Conservation (phyloP, 1,139 yeast species). For the Yamadazyma trypodendri region DNA sequence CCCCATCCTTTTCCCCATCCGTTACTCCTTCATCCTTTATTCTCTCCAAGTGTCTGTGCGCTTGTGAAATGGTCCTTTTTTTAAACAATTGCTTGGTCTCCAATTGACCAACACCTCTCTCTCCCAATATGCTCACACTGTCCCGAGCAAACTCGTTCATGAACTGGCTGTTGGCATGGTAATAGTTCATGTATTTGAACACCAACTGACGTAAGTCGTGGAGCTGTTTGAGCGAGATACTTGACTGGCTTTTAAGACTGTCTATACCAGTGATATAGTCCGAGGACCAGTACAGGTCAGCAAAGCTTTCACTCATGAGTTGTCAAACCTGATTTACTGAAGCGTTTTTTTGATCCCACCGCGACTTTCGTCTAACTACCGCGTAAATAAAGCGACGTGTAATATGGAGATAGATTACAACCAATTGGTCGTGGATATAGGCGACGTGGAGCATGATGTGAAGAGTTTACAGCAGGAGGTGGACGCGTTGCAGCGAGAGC, state of each 20-base stretch:
- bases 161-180: slow-evolving; percentile 37
- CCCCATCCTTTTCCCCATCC: not conserved
- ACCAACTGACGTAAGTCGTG: slow-evolving; percentile 44
- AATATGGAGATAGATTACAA: not conserved
- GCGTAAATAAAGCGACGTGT: no score
- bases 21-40: slow-evolving; percentile 1
- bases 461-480: slow-evolving; percentile 17
- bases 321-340: not conserved
- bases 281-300: slow-evolving; percentile 39
- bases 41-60: slow-evolving; percentile 8
- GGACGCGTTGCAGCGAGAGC: slow-evolving; percentile 13
- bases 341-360: not conserved
- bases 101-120: not conserved
- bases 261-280: slow-evolving; percentile 42
- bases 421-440: slow-evolving; percentile 2
- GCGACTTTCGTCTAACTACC: no score
- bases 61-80: slow-evolving; percentile 14
- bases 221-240: slow-evolving; percentile 36
- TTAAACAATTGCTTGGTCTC: slow-evolving; percentile 6
- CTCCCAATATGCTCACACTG: not conserved
- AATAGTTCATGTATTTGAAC: slow-evolving; percentile 38
- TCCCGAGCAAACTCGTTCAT: slow-evolving; percentile 17
- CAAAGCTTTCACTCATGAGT: slow-evolving; percentile 17
- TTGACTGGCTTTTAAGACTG: slow-evolving; percentile 29
- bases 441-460: slow-evolving; percentile 14